These are phyloP conservation scores for Cystoisospora suis DNA, from an alignment of 169 alveolate genomes.

Conservation along the genomic window DNA sequence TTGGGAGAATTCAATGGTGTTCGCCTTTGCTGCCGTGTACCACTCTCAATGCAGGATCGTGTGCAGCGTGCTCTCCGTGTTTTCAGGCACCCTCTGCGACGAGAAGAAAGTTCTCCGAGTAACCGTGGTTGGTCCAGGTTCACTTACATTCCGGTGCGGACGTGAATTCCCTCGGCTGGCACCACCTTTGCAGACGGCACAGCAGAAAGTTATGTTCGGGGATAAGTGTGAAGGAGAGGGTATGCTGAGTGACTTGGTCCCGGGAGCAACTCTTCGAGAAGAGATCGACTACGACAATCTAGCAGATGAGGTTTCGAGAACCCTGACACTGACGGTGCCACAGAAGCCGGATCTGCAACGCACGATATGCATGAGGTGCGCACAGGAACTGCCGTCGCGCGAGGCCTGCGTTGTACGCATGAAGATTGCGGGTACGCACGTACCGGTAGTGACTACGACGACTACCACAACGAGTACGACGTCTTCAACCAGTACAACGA, in stretches of 20 bases:
- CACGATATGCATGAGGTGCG: background rate
- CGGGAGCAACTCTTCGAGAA: background rate
- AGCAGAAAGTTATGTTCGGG: background rate
- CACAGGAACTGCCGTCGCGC: background rate
- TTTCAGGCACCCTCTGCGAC: background rate
- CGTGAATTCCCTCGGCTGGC: background rate
- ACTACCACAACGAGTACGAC: slow-evolving; percentile 46
- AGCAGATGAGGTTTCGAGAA: background rate
- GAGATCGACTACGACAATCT: background rate
- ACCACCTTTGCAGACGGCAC: background rate
- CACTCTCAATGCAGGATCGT: no score
- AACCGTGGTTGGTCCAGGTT: background rate
- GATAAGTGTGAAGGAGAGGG: background rate
- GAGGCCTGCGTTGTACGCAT: background rate
- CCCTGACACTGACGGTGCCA: background rate
- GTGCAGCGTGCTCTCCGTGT: background rate
- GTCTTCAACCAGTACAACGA: slow-evolving; percentile 25
- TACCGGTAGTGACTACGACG: slow-evolving; percentile 22
- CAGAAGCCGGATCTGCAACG: background rate
- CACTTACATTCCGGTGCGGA: background rate
- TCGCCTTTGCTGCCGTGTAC: no score
- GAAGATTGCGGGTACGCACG: background rate
- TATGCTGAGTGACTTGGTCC: background rate
- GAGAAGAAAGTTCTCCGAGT: background rate
- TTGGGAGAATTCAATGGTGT: no score